Percentiles rank a stretch among this genome's conserved stretches.
Conservation (phyloP, 495 filamentous ascomycete genomes). For the Acidomyces sp. region DNA sequence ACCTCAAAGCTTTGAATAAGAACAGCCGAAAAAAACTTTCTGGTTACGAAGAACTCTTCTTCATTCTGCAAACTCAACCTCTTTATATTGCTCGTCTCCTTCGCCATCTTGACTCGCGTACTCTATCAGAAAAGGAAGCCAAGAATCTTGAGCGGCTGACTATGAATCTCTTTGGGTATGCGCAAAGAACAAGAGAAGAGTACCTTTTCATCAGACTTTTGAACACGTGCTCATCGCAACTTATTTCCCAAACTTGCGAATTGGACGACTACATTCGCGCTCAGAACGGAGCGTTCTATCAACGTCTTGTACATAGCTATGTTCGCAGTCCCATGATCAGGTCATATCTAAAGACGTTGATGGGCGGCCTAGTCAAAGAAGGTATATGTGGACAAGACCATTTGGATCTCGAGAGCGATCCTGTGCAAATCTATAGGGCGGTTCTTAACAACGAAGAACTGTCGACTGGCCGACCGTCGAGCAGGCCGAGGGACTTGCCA, state of each 20-base stretch:
- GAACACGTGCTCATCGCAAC: conserved; percentile 67
- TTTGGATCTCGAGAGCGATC: conserved; percentile 90
- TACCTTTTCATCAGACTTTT: conserved; percentile 93
- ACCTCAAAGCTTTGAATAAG: conserved; percentile 94
- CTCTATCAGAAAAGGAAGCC: conserved; percentile 78
- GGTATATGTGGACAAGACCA: conserved; percentile 84
- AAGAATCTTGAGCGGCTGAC: conserved; percentile 84
- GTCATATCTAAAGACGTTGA: conserved; percentile 74
- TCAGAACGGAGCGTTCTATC: conserved; percentile 81
- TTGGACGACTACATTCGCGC: conserved; percentile 70
- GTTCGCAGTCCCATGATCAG: conserved; percentile 83
- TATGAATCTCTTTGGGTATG: conserved; percentile 95
- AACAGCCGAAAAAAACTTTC: conserved; percentile 87
- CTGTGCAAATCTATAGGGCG: conserved; percentile 91
- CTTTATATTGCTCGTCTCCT: conserved; percentile 87
- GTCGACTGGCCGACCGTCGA: conserved; percentile 71
- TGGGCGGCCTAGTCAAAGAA: conserved; percentile 70
- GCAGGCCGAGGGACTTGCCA: conserved; percentile 63
- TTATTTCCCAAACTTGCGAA: conserved; percentile 58
- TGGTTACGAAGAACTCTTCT: conserved; percentile 95
- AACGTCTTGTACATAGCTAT: conserved; percentile 72
- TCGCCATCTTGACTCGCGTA: conserved; percentile 67
- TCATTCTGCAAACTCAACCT: conserved; percentile 91
- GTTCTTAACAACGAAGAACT: conserved; percentile 95
- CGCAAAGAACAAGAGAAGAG: conserved; percentile 90